Base-by-base conservation (phyloP, 163 green algal genomes). In the Scenedesmus sp. region DNA sequence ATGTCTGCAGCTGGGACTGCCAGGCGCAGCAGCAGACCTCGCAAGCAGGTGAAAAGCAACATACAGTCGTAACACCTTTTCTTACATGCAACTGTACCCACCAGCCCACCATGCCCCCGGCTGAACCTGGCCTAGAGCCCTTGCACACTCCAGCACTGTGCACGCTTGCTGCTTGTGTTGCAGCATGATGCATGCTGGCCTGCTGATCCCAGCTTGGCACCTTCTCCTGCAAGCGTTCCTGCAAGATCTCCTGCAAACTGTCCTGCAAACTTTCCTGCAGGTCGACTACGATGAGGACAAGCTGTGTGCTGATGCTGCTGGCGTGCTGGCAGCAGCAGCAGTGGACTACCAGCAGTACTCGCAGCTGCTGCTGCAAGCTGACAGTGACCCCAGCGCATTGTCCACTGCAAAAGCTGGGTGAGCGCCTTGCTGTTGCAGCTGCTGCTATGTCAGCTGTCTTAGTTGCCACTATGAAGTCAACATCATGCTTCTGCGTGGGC, bases 231-330 rank as follows among this genome's bases (percentile, higher is more conserved):
- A 46, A 46, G 34, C 34, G 34, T 46, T 46, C 34, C 34, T 46
- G 34, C 34, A 46, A 46, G 34, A 46, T 46, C 34, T 46, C 34
- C 34, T 46, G 34, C 34, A 46, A 46, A 46, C 34, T 46, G 34
- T 46, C 34, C 34, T 46, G 34, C 34, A 46, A 46, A 46, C 34
- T 46, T 46, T 89, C 23, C 84, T 59, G 57, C 74, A 91, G 87
- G 87, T 91, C 2, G 64, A 87, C 3, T 91, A 91, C 55, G 26
- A 91, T 91, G 87, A 91, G 23, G 87, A 91, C 13, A 77, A 77
- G 26, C 74, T 86, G 6, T 46, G 15, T 46, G n/a, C 54, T 26
- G 73, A 34, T 4, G 54, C 26, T 4, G 54, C 26, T 18, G 87
- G 59, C n/a, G 76, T 16, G 73, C 20, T 91, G 56, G 76, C 1